Conservation (phyloP, 1,139 yeast species). For the Pneumocystis sp. region DNA sequence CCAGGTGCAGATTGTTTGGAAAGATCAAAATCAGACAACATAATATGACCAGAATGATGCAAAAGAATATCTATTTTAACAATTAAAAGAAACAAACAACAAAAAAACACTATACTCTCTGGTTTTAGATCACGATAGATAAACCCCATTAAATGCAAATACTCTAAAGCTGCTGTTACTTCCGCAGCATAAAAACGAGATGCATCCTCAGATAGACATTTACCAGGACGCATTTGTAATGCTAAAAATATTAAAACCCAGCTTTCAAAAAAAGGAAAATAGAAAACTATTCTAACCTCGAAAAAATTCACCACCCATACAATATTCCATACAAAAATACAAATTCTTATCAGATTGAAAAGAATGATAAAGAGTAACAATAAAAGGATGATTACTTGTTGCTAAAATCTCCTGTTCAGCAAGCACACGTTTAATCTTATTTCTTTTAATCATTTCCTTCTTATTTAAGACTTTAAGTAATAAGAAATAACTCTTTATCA, state of each 20-base stretch:
- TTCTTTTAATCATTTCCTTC: conserved; percentile 86
- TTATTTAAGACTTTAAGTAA: conserved; percentile 45
- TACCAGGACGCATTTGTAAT: conserved; percentile 74
- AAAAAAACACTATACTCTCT: conserved; percentile 33
- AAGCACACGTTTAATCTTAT: conserved; percentile 82
- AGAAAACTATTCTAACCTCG: conserved; percentile 28
- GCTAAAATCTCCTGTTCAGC: conserved; percentile 96
- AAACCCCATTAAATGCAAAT: conserved; percentile 89
- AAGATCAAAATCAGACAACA: conserved; percentile 92
- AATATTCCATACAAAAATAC: conserved; percentile 96
- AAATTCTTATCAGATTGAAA: conserved; percentile 87
- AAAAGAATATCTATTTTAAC: conserved; percentile 43
- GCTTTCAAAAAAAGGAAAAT: background rate
- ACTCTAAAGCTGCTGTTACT: conserved; percentile 92
- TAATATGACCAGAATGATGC: conserved; percentile 93
- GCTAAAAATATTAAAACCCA: conserved; percentile 30
- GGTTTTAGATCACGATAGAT: conserved; percentile 92
- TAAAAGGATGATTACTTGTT: conserved; percentile 90
- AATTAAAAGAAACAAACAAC: background rate
- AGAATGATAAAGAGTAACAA: conserved; percentile 88
- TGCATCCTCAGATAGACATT: conserved; percentile 73
- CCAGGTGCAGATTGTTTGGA: conserved; percentile 72
- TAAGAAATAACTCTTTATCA: background rate
- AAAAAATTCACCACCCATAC: conserved; percentile 98
- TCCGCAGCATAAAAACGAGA: conserved; percentile 94